Percentiles rank a stretch among this genome's conserved stretches.
These are phyloP conservation scores for Xylaria sp. DNA, from an alignment of 2,329 filamentous ascomycete species.

Conservation along the genomic window DNA sequence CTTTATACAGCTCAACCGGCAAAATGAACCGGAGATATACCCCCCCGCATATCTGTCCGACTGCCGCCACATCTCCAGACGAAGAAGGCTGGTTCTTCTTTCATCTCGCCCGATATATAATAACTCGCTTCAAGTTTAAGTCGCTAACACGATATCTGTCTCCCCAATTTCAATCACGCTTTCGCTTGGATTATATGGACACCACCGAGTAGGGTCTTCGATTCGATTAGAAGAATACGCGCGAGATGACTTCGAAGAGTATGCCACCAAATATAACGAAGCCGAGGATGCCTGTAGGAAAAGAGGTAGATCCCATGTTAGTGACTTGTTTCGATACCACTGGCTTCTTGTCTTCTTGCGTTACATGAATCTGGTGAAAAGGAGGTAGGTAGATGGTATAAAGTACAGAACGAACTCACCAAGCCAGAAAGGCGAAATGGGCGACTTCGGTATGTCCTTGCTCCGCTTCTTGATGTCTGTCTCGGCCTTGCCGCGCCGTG, in stretches of 20 bases:
- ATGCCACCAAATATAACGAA: constrained; percentile 72
- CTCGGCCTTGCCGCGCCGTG: constrained; percentile 79
- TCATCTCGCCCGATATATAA: constrained; percentile 9
- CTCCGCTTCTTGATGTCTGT: constrained; percentile 69
- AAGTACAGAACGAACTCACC: constrained; percentile 50
- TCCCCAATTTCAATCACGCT: neutral
- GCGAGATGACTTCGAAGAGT: constrained; percentile 67
- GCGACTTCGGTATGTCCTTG: constrained; percentile 68
- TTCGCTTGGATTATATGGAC: neutral
- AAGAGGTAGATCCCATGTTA: constrained; percentile 25
- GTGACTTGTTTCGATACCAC: neutral
- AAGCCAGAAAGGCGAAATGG: constrained; percentile 73
- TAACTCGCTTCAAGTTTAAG: neutral
- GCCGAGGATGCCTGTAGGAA: constrained; percentile 61
- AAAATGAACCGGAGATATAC: constrained; percentile 1
- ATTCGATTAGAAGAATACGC: constrained; percentile 58
- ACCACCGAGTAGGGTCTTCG: neutral
- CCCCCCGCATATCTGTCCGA: neutral
- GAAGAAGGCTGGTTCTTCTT: neutral
- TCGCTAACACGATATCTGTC: neutral
- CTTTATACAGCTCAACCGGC: constrained; percentile 16
- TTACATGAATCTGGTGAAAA: neutral
- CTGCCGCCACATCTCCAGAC: constrained; percentile 4
- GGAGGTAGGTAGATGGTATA: neutral
- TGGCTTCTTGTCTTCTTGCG: neutral